Evolutionary conservation across 441 rosid genomes (phyloP), one percentile per base, ranked within the genome.

Genomic region (Croton laevigatus): DNA sequence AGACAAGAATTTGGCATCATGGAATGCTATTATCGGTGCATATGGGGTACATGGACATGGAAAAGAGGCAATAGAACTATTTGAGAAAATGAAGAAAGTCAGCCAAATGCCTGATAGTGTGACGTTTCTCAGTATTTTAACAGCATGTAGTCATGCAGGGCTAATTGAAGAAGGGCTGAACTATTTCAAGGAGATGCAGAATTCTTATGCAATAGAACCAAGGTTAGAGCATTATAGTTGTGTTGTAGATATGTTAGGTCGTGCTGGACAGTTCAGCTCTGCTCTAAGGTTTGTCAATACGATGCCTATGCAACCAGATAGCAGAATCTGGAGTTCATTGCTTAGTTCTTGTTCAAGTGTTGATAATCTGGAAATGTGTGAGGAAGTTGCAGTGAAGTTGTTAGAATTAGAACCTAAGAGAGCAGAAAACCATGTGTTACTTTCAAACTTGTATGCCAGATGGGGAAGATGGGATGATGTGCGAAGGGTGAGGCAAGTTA

Each of bases 311-410:
- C 71, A 90, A 66, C 88, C 95, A 55, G 82, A 82, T 65, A 87
- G 78, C 38, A 85, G 87, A 59, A 85, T 87, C 49, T 93, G 97
- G 98, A 90, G 97, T 69, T 91, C 97, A 17, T 76, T 93, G 71
- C 91, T 93, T 17, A 89, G 93, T 66, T 88, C 93, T 53, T 93
- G 93, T 57, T 82, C 83, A 57, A 86, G 75, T 59, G 86, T 85
- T 71, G 73, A 80, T n/a, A 68, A 82, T 74, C 84, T 92, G 27
- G 88, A 87, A 72, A 78, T 88, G 8, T 96, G 94, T 53, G 81
- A 82, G 77, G 80, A 84, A 71, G 86, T 91, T 64, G 96, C 93
- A 3, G 69, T 66, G 59, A 90, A 84, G 68, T 76, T 92, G 66
- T 79, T 90, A 66, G 78, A 83, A 78, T 63, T 88, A 54, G 96